Base-by-base conservation (phyloP, 495 filamentous ascomycete genomes). In the Daldinia bambusicola region DNA sequence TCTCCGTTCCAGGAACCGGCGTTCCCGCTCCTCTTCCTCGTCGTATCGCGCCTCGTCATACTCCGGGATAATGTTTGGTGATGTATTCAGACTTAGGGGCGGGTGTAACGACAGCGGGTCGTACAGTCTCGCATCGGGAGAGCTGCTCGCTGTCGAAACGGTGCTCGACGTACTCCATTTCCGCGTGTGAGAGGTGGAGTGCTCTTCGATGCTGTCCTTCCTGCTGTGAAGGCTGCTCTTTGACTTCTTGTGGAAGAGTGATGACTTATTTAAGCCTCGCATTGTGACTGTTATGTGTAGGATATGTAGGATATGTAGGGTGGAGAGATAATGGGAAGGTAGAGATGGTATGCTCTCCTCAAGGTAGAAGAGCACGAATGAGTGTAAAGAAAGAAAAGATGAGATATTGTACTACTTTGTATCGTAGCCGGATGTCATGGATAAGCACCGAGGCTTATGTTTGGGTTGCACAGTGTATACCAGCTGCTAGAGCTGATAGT, bases 101-200 rank as follows among this genome's bases (percentile, higher is more conserved):
- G 75, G 75, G n/a, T 77, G 75, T 59, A 77, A 37, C 0, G 75
- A 77, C 13, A 77, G 66, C 26, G 75, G 75, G 53, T 76, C 71
- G 55, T 61, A 74, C 12, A 65, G 13, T 13, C 37, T 58, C 45
- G 55, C 13, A 22, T 72, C 70, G 26, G 62, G 65, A 3, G 56
- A 60, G 16, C 51, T 53, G 30, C 40, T 55, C 31, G 66, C 36
- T 18, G 66, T 64, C 26, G 71, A 77, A 52, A 60, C 62, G 10
- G 62, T 77, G 53, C 75, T 77, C 30, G 73, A 72, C 2, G 71
- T 70, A 22, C 75, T 77, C 70, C 65, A 72, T 68, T 72, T 74
- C 14, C 74, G 70, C 2, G 69, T 32, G 22, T 76, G 74, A 8
- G 55, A 31, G 30, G 64, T 13, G 48, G 40, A n/a, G 34, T 61